These are phyloP conservation scores for Paramecium tetraurelia DNA, from an alignment of 73 alveolate genomes.

Conservation along the genomic window DNA sequence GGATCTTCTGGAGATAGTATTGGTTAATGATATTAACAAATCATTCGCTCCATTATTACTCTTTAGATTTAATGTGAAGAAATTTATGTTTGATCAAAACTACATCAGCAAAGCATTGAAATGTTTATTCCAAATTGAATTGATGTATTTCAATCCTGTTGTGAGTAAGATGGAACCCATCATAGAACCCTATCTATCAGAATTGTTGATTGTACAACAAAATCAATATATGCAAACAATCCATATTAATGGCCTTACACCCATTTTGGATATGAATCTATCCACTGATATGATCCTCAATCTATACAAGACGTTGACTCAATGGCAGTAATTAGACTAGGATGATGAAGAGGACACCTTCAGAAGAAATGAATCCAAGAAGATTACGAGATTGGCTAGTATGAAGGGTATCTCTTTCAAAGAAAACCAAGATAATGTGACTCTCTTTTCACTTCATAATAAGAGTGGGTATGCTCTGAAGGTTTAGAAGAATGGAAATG, in stretches of 20 bases:
- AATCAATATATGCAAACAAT: background rate
- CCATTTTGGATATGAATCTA: background rate
- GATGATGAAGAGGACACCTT: background rate
- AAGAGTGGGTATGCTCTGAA: background rate
- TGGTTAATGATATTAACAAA: constrained; percentile 10
- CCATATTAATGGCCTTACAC: background rate
- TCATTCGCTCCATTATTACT: constrained; percentile 12
- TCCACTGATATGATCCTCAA: background rate
- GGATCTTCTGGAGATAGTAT: background rate
- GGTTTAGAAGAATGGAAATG: background rate
- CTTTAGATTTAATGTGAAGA: background rate
- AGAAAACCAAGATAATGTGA: constrained; percentile 8
- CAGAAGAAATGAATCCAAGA: background rate
- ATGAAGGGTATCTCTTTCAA: background rate
- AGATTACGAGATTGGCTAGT: background rate
- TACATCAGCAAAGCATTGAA: background rate
- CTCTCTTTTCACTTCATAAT: background rate
- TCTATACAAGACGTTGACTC: background rate
- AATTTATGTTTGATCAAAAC: background rate
- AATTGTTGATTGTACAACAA: background rate
- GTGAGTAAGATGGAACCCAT: constrained; percentile 48
- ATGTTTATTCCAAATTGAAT: background rate
- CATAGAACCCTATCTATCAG: background rate
- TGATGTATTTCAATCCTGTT: constrained; percentile 13
- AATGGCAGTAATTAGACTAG: background rate